A percentile compares a stretch with the other conserved stretches of the same genome.
These are phyloP conservation scores for Hura crepitans DNA, from an alignment of 441 rosid genomes.

Conservation along the genomic window DNA sequence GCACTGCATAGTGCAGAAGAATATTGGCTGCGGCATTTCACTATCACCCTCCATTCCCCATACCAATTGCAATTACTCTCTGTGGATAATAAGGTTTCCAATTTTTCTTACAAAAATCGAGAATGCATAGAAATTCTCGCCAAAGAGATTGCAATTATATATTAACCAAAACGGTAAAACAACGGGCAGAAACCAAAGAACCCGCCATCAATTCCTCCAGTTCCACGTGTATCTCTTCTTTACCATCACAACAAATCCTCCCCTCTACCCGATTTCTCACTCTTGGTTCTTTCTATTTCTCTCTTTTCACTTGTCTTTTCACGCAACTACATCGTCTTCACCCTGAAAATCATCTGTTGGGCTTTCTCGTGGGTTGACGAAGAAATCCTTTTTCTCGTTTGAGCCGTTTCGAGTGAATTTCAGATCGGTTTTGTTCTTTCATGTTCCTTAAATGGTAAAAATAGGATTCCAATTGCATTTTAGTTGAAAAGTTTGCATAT, in stretches of 20 bases:
- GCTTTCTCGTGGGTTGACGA: conserved; percentile 14
- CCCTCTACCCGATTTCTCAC: conserved; percentile 6
- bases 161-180: no score
- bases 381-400: conserved; percentile 21
- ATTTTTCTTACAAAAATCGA: no score
- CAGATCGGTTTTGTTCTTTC: conserved; percentile 3
- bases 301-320: not conserved
- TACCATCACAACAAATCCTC: not conserved
- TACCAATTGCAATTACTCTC: no score
- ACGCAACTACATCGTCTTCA: conserved; percentile 7
- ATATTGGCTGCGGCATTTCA: no score
- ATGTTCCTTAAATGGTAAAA: conserved; percentile 1
- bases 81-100: no score
- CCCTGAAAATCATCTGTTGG: not conserved
- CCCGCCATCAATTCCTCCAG: conserved; percentile 10
- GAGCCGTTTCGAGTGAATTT: conserved; percentile 10
- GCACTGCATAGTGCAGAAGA: no score
- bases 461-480: not conserved
- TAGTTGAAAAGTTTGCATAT: not conserved
- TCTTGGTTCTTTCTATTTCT: conserved; percentile 1
- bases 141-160: no score
- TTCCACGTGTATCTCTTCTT: conserved; percentile 25
- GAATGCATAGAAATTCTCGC: no score
- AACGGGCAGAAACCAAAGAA: not conserved
- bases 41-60: no score